Base-by-base conservation (phyloP, 2,329 filamentous ascomycete genomes). In the Cladophialophora psammophila region DNA sequence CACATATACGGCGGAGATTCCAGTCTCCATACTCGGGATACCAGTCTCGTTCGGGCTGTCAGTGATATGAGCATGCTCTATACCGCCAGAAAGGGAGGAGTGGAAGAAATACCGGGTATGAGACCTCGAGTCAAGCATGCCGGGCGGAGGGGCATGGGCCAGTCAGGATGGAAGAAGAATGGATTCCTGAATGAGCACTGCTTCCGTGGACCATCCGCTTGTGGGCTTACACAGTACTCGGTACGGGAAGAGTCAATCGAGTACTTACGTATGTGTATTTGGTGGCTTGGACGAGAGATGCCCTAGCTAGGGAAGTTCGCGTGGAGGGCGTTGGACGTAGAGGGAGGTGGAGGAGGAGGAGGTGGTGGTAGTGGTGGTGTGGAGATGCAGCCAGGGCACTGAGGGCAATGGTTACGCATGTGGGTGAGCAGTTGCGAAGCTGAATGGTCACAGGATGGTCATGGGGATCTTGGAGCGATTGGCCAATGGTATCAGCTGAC, bases 401-500 rank as follows among this genome's bases (percentile, higher is more conserved):
- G 13, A 52, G 48, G 9, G 48, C 40, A 42, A n/a, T 42, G 48
- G 48, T 36, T 58, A 26, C 55, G 55, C 42, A 52, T 18, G 64
- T 58, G 52, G 60, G 35, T 60, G 64, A n/a, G 31, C 31, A 48
- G 31, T 38, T 45, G 52, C n/a, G 20, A 32, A 38, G 48, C 32
- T 62, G 45, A 56, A 31, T 63, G 53, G 53, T 18, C 53, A 40
- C 10, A 38, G 18, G 32, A n/a, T 53, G 64, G 64, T 66, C 64
- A 66, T 66, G 64, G 42, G 64, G 36, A 48, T 55, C 18, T 31
- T 63, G 48, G 32, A 56, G 35, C 4, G 36, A 45, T 15, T 59
- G 57, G 42, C 66, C 66, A 68, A 68, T 68, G 55, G 63, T 26
- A 63, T 68, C 66, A 66, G 66, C 66, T 68, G 63, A 66, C 63